phyloP scores from a whole-genome alignment of 1,284 basidiomycete genomes.

The Grifola frondosa region DNA sequence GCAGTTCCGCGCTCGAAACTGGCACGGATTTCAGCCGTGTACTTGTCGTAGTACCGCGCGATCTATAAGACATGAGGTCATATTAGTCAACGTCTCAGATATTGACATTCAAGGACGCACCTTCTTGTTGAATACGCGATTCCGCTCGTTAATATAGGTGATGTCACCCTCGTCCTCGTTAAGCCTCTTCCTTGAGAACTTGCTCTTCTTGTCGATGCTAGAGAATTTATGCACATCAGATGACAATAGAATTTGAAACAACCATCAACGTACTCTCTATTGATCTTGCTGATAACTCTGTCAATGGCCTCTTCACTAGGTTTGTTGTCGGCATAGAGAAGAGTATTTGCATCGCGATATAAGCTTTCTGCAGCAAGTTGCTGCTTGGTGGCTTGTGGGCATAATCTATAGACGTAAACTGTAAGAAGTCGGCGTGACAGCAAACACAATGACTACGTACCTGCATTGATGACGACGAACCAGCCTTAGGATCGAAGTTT shows the following conservation, averaged over 20 bases:
- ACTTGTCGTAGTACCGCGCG: conserved; percentile 96
- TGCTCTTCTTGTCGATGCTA: conserved; percentile 85
- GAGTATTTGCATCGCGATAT: conserved; percentile 87
- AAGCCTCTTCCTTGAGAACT: conserved; percentile 82
- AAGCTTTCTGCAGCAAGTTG: conserved; percentile 74
- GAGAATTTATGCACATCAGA: conserved; percentile 1
- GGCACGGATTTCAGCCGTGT: conserved; percentile 91
- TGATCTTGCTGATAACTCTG: conserved; percentile 88
- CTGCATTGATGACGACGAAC: conserved; percentile 39
- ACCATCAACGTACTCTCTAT: conserved; percentile 76
- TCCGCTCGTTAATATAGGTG: conserved; percentile 99
- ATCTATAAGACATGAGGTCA: conserved; percentile 51
- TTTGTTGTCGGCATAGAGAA: conserved; percentile 92
- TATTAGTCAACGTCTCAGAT: neutral
- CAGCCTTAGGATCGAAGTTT: conserved; percentile 49
- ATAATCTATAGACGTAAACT: conserved; percentile 40
- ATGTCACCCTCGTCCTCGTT: conserved; percentile 95
- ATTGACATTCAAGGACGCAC: conserved; percentile 37
- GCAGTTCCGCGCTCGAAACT: conserved; percentile 96
- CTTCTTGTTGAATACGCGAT: conserved; percentile 99
- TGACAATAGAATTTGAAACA: neutral
- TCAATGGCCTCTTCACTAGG: conserved; percentile 95
- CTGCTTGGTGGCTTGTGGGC: conserved; percentile 58
- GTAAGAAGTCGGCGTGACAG: too few relatives aligned
- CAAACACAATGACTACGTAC: conserved; percentile 28